Conservation (phyloP, 2,329 filamentous ascomycete species). For the Apiospora koreana region DNA sequence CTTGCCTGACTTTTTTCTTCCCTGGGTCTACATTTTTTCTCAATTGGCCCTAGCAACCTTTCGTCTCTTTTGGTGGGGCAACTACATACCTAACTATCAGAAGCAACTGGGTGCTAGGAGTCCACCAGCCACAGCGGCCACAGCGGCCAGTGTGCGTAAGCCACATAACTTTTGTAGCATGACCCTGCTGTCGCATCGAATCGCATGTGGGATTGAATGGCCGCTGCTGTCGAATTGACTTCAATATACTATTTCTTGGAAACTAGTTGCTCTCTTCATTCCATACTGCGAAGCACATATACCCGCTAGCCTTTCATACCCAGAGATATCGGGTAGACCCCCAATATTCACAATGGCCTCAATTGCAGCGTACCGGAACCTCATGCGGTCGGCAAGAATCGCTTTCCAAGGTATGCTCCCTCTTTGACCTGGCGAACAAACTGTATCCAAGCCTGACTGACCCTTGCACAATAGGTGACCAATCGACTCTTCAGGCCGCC, state of each 20-base stretch:
- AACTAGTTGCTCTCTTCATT: too few species aligned
- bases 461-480: conserved; percentile 61
- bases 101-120: background rate
- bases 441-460: background rate
- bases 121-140: background rate
- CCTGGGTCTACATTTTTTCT: background rate
- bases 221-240: background rate
- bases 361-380: conserved; percentile 68
- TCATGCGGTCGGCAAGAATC: conserved; percentile 78
- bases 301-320: background rate
- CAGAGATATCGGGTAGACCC: background rate
- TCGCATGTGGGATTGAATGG: background rate
- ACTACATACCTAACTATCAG: too few species aligned
- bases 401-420: conserved; percentile 77
- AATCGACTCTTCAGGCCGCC: conserved; percentile 67
- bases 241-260: background rate
- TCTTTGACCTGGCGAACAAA: background rate
- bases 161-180: background rate
- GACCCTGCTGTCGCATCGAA: background rate
- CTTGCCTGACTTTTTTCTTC: background rate
- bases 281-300: too few species aligned
- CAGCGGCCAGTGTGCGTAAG: background rate
- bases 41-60: background rate
- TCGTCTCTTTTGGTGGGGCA: background rate
- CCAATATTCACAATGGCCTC: conserved; percentile 51